Evolutionary conservation across 2,329 filamentous ascomycete species (phyloP).

Genomic region (Cladosporium sp.): DNA sequence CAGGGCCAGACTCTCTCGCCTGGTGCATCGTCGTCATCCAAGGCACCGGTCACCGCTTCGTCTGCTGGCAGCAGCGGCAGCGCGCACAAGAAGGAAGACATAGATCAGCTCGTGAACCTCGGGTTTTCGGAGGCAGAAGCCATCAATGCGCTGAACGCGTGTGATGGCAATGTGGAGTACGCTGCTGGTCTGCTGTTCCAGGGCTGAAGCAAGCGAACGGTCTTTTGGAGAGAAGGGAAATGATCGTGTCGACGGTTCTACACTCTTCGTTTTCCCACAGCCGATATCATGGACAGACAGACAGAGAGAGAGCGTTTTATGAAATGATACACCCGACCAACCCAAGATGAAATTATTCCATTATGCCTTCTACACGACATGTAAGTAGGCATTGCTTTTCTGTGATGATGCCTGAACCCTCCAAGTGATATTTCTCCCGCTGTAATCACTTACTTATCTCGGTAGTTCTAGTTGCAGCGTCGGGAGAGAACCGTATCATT

Average conservation of each 20-base stretch:
- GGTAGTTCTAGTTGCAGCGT: too few species aligned
- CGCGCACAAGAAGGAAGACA: slow-evolving; percentile 60
- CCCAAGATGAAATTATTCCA: background rate
- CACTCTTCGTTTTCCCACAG: background rate
- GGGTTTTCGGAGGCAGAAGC: slow-evolving; percentile 77
- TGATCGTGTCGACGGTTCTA: background rate
- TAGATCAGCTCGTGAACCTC: slow-evolving; percentile 74
- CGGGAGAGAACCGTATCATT: too few species aligned
- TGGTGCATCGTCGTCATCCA: slow-evolving; percentile 16
- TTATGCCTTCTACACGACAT: too few species aligned
- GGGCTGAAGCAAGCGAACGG: slow-evolving; percentile 5
- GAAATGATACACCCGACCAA: background rate
- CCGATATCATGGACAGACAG: background rate
- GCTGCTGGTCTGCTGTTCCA: slow-evolving; percentile 78
- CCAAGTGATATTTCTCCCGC: too few species aligned
- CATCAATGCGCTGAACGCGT: slow-evolving; percentile 76
- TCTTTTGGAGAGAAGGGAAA: background rate
- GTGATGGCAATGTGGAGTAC: slow-evolving; percentile 80
- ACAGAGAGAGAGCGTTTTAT: background rate
- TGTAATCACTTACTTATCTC: too few species aligned
- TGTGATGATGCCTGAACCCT: too few species aligned
- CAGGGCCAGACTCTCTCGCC: slow-evolving; percentile 33
- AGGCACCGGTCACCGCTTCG: slow-evolving; percentile 22
- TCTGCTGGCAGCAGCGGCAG: slow-evolving; percentile 23
- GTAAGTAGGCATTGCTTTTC: too few species aligned